These are phyloP conservation scores for Hsuehochloa calcarea DNA, from an alignment of 176 grass and related monocot genomes.

Conservation along the genomic window DNA sequence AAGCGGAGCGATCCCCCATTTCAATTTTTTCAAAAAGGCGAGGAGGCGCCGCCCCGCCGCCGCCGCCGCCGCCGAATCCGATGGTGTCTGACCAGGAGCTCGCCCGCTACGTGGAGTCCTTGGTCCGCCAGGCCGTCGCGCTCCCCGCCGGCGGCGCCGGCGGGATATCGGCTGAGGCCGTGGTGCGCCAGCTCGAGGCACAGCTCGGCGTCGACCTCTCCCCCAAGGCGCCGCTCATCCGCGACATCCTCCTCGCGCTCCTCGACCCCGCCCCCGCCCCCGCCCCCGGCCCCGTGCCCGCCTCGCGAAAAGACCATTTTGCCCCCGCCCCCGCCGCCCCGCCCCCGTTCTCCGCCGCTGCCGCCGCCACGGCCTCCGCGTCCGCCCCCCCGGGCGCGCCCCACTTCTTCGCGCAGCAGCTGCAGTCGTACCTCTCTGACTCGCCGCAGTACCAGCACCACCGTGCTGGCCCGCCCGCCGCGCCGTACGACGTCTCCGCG, in stretches of 20 bases:
- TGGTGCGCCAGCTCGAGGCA: slow-evolving; percentile 63
- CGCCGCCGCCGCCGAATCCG: not conserved
- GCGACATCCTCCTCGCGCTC: slow-evolving; percentile 73
- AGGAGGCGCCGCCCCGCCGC: not conserved
- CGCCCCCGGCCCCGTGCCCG: slow-evolving; percentile 10
- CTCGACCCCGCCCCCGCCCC: slow-evolving; percentile 35
- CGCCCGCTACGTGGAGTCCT: slow-evolving; percentile 66
- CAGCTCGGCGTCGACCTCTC: slow-evolving; percentile 82
- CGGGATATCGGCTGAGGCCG: slow-evolving; percentile 46
- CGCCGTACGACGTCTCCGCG: slow-evolving; percentile 22
- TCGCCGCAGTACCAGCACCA: slow-evolving; percentile 58
- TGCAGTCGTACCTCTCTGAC: slow-evolving; percentile 39
- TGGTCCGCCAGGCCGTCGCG: slow-evolving; percentile 58
- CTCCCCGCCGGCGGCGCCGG: slow-evolving; percentile 3
- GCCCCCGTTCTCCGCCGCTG: not conserved
- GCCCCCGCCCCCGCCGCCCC: slow-evolving; percentile 11
- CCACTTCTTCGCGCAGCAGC: slow-evolving; percentile 43
- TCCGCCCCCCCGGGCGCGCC: slow-evolving; percentile 7
- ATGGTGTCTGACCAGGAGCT: slow-evolving; percentile 94
- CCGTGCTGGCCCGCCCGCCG: slow-evolving; percentile 8
- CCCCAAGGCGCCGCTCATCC: slow-evolving; percentile 71
- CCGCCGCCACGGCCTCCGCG: slow-evolving; percentile 11
- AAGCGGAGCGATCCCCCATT: slow-evolving; percentile 41
- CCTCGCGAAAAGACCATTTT: slow-evolving; percentile 40
- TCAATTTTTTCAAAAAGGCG: slow-evolving; percentile 49